phyloP scores from a whole-genome alignment of 495 filamentous ascomycete species.

The Cairneyella variabilis region DNA sequence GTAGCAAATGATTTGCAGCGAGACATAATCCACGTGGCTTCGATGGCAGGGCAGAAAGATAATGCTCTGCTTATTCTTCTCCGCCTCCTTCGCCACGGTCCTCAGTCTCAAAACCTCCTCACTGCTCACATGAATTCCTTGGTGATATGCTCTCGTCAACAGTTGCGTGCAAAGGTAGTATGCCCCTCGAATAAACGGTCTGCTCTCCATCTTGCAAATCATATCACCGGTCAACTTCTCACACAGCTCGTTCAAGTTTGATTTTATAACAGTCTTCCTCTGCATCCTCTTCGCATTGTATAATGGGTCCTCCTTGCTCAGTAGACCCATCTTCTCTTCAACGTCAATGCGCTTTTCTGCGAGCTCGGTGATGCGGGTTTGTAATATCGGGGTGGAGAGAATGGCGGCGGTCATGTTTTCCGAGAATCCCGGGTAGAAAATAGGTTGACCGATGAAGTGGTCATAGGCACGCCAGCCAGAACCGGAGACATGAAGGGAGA shows the following conservation, averaged over 20 bases:
- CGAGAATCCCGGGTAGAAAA: slow-evolving; percentile 89
- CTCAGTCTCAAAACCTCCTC: slow-evolving; percentile 84
- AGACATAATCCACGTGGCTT: slow-evolving; percentile 94
- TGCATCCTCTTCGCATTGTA: slow-evolving; percentile 48
- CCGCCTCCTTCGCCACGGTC: slow-evolving; percentile 75
- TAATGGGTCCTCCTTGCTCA: slow-evolving; percentile 44
- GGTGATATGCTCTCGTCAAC: slow-evolving; percentile 88
- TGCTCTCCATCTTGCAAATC: slow-evolving; percentile 99
- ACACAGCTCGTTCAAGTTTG: slow-evolving; percentile 49
- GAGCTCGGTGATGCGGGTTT: slow-evolving; percentile 68
- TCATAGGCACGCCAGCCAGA: slow-evolving; percentile 94
- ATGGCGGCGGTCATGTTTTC: slow-evolving; percentile 82
- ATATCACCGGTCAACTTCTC: slow-evolving; percentile 85
- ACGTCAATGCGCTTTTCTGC: slow-evolving; percentile 67
- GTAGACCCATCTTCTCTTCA: slow-evolving; percentile 71
- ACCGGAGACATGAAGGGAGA: slow-evolving; percentile 84
- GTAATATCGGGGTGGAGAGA: slow-evolving; percentile 69
- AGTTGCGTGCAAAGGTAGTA: slow-evolving; percentile 89
- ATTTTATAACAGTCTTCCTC: slow-evolving; percentile 57
- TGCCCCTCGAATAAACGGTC: slow-evolving; percentile 82
- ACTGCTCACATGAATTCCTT: slow-evolving; percentile 92
- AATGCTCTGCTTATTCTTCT: slow-evolving; percentile 85
- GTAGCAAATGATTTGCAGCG: slow-evolving; percentile 90
- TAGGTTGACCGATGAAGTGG: slow-evolving; percentile 80
- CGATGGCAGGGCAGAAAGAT: slow-evolving; percentile 94